Base-by-base conservation (phyloP, 768 basidiomycete species). In the Lenzites betulinus region DNA sequence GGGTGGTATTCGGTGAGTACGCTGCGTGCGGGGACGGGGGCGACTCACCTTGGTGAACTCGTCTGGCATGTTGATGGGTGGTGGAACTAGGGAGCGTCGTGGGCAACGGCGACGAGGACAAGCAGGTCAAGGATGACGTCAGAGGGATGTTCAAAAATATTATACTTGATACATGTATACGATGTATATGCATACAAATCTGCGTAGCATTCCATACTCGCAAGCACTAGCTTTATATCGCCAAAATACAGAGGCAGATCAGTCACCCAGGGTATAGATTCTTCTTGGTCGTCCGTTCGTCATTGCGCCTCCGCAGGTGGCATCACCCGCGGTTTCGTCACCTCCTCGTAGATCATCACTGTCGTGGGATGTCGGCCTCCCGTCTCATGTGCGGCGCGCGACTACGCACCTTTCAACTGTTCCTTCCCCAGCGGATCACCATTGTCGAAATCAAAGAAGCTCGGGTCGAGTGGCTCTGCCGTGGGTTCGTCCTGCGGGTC, bases 401-500 rank as follows among this genome's bases (percentile, higher is more conserved):
- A 4, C 33, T 5, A 66, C 73, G 15, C 41, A 86, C 89, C 82
- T 81, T 91, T 91, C 49, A 91, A 72, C 58, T 83, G 78, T 64
- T 89, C 89, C 67, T 88, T 91, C 18, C 81, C 77, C 58, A 88
- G 66, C 12, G 84, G 77, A 57, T 83, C 79, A 1, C 87, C 87
- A 56, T 86, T 84, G 65, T 93, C 91, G 68, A 93, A 93, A 64
- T 93, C 85, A 67, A 93, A 93, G 74, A 92, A 93, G 1, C 83
- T 83, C 0, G 92, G 86, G 53, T 91, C 86, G 33, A 92, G 78
- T 1, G 84, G 83, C 63, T 83, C 79, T 1, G 95, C 93, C 1
- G 84, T 82, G 0, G 95, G 95, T 70, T 97, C 95, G 70, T 98
- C 95, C 13, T 85, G 83, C 7, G 89, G 84, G 68, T 96, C 95